Evolutionary conservation across 1,139 yeast genomes (phyloP), one percentile per base, ranked within the genome.

Genomic region (Hansenula sp.): DNA sequence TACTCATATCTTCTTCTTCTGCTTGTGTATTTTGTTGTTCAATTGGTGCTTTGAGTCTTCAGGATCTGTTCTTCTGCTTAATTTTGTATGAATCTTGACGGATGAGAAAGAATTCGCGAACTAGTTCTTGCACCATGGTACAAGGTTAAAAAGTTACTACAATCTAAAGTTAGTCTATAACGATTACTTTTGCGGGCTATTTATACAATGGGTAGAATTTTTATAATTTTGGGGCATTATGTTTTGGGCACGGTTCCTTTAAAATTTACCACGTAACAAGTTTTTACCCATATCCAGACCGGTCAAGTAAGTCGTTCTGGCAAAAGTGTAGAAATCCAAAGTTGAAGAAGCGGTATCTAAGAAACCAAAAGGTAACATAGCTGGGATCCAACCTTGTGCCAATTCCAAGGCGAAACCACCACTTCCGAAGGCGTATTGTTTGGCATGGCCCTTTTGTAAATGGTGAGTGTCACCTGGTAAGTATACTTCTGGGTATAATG

Each of bases 381-480:
- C 84, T 31, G 99, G 99, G 54, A 93, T 88, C 95, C 96, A 93
- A 46, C 99, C 99, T 70, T 93, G 99, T 8, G 99, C 99, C 60
- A 93, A 76, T 64, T 93, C 99, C 56, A 93, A 71, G 7, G 99
- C 97, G 67, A 82, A 91, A 0, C 88, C 73, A 31, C 84, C 94
- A 35, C 77, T 65, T 1, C 88, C 84, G 96, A 93, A 88, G 31
- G 81, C 57, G 64, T 94, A 93, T 66, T 94, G 99, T 67, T 86
- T 89, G 53, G 79, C 78, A 38, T 66, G 54, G 31, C 97, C 96
- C 62, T 79, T 84, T 31, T 58, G 63, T 61, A 93, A 72, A 61
- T 84, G 94, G 64, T 94, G 95, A 51, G 79, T 81, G 57, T 84
- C 87, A 44, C 96, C 96, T 3, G 98, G 94, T 28, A 63, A 62